Percentiles rank a stretch among this genome's conserved stretches.
Conservation (phyloP, 1,139 yeast species). For the Magnusiomyces paraingens region DNA sequence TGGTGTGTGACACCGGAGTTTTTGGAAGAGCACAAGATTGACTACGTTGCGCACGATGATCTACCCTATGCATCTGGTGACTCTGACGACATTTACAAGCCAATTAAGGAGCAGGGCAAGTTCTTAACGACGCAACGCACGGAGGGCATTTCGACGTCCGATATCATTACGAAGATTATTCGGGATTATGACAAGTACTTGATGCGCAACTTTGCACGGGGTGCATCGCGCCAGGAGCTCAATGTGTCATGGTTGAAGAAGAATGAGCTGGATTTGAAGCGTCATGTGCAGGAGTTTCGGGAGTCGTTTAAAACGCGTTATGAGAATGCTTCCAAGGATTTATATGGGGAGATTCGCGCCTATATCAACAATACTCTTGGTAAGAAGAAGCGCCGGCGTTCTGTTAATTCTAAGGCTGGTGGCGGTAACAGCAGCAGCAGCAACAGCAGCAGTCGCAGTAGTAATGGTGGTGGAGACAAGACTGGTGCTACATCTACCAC, state of each 20-base stretch:
- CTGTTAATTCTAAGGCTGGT: conserved; percentile 5
- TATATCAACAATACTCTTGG: conserved; percentile 33
- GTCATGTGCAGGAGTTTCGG: conserved; percentile 82
- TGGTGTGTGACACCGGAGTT: conserved; percentile 91
- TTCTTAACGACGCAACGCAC: conserved; percentile 94
- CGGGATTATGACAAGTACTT: conserved; percentile 93
- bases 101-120: conserved; percentile 84
- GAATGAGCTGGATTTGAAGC: conserved; percentile 88
- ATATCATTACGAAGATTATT: conserved; percentile 88
- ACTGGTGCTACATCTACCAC: too few species aligned
- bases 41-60: conserved; percentile 97
- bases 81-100: conserved; percentile 84
- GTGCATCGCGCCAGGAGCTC: conserved; percentile 92
- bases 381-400: conserved; percentile 13
- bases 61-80: conserved; percentile 86
- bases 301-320: conserved; percentile 73
- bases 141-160: conserved; percentile 92
- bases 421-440: conserved; percentile 3
- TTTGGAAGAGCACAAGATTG: conserved; percentile 69
- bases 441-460: background rate
- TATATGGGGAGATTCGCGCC: conserved; percentile 69
- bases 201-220: conserved; percentile 95
- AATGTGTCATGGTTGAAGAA: conserved; percentile 97
- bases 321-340: conserved; percentile 70
- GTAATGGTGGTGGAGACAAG: background rate